A percentile compares a stretch with the other conserved stretches of the same genome.
Conservation (phyloP, 306 rosid species). For the Elaeagnus macrophylla region DNA sequence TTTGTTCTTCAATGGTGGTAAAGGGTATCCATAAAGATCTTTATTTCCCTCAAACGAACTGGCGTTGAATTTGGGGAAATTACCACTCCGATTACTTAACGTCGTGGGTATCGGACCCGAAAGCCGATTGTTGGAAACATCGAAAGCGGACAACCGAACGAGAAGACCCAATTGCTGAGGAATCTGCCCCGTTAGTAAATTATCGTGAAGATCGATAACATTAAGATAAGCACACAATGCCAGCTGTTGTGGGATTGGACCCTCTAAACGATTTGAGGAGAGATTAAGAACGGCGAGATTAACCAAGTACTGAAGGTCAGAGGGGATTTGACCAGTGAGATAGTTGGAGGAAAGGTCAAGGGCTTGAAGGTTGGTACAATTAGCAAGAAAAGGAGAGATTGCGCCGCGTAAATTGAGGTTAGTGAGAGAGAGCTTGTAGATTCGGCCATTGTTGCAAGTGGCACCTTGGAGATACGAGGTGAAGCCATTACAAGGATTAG, state of each 20-base stretch:
- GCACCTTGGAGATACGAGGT: conserved; percentile 65
- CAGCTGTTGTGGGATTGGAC: conserved; percentile 74
- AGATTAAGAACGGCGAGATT: conserved; percentile 85
- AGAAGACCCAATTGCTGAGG: conserved; percentile 86
- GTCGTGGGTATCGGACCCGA: conserved; percentile 73
- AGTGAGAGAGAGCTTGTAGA: conserved; percentile 81
- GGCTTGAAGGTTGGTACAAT: conserved; percentile 87
- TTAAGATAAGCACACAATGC: conserved; percentile 87
- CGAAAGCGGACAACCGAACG: conserved; percentile 67
- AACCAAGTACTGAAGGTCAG: conserved; percentile 64
- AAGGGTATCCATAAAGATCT: conserved; percentile 88
- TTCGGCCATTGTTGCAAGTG: conserved; percentile 87
- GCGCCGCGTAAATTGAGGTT: conserved; percentile 59
- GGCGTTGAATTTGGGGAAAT: conserved; percentile 63
- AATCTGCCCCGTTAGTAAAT: conserved; percentile 58
- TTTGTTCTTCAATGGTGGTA: conserved; percentile 46
- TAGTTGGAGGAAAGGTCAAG: conserved; percentile 82
- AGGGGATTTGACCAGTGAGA: conserved; percentile 68
- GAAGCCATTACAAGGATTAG: conserved; percentile 76
- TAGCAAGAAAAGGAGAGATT: conserved; percentile 71
- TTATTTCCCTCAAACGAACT: conserved; percentile 63
- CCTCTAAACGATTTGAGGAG: conserved; percentile 56
- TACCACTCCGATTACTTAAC: conserved; percentile 54
- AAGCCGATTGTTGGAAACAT: conserved; percentile 67
- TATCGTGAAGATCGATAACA: conserved; percentile 79